A percentile compares a stretch with the other conserved stretches of the same genome.
These are phyloP conservation scores for Maudiozyma serrabonitensis DNA, from an alignment of 805 yeast genomes.

Conservation along the genomic window DNA sequence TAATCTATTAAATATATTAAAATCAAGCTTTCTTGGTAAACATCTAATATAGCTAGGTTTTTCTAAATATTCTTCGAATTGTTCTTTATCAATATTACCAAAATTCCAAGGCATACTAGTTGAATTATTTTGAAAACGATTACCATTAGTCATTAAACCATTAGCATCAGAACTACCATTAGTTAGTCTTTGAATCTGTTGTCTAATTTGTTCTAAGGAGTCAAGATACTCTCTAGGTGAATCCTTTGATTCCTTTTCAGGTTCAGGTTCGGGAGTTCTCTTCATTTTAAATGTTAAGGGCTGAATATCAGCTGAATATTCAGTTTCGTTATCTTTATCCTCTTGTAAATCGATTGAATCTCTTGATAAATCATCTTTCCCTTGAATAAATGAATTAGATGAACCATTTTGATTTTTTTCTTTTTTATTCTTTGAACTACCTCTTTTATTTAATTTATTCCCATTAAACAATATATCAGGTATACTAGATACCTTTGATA, in stretches of 20 bases:
- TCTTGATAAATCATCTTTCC: neutral
- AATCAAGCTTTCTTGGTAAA: conserved; percentile 36
- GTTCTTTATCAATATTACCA: conserved; percentile 28
- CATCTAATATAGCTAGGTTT: conserved; percentile 49
- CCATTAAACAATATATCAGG: neutral
- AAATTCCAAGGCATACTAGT: conserved; percentile 5
- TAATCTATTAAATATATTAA: conserved; percentile 41
- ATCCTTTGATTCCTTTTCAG: neutral
- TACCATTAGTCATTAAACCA: neutral
- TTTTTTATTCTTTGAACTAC: neutral
- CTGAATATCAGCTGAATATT: conserved; percentile 18
- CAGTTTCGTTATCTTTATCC: neutral
- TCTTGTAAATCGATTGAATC: neutral
- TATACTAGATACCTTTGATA: neutral
- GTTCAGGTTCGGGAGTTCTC: neutral
- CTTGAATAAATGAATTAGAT: neutral
- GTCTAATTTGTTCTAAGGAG: conserved; percentile 10
- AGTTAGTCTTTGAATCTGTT: conserved; percentile 8
- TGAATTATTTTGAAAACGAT: neutral
- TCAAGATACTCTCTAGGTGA: conserved; percentile 5
- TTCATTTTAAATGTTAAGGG: conserved; percentile 19
- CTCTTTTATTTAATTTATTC: neutral
- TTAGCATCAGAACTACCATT: neutral
- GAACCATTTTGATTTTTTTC: neutral
- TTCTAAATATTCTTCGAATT: conserved; percentile 34